Conservation (phyloP, 768 basidiomycete species). For the Cubamyces lactineus region DNA sequence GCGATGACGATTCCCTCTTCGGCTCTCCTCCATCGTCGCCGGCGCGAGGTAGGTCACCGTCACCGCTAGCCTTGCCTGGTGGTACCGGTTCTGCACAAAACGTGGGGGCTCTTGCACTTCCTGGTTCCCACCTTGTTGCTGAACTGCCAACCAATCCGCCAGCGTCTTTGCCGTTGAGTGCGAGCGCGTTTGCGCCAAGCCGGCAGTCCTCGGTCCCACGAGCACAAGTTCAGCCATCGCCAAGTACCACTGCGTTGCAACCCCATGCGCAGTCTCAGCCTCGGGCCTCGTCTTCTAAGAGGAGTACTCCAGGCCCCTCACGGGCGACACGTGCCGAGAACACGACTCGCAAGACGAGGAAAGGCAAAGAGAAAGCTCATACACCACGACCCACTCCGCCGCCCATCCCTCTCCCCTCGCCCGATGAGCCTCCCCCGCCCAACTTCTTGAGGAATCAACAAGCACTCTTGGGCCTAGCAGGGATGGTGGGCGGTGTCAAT, state of each 20-base stretch:
- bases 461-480: constrained; percentile 72
- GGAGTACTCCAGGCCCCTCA: constrained; percentile 21
- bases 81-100: constrained; percentile 64
- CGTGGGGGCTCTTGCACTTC: constrained; percentile 98
- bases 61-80: constrained; percentile 64
- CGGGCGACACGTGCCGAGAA: constrained; percentile 29
- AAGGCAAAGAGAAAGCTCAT: constrained; percentile 39
- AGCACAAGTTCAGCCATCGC: neutral
- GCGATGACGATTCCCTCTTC: constrained; percentile 75
- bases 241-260: neutral
- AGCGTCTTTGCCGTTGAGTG: constrained; percentile 57
- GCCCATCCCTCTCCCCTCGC: constrained; percentile 64
- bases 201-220: constrained; percentile 1
- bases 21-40: constrained; percentile 78
- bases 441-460: constrained; percentile 77
- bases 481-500: constrained; percentile 67
- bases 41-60: constrained; percentile 73
- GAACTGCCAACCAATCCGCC: constrained; percentile 81
- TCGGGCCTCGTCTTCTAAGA: constrained; percentile 8
- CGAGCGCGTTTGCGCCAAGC: constrained; percentile 38
- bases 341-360: constrained; percentile 34
- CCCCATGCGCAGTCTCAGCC: neutral
- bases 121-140: constrained; percentile 90
- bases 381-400: constrained; percentile 54
- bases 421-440: constrained; percentile 60